Conservation (phyloP, 108 stramenopile species). For the Stephanodiscus minutulus region DNA sequence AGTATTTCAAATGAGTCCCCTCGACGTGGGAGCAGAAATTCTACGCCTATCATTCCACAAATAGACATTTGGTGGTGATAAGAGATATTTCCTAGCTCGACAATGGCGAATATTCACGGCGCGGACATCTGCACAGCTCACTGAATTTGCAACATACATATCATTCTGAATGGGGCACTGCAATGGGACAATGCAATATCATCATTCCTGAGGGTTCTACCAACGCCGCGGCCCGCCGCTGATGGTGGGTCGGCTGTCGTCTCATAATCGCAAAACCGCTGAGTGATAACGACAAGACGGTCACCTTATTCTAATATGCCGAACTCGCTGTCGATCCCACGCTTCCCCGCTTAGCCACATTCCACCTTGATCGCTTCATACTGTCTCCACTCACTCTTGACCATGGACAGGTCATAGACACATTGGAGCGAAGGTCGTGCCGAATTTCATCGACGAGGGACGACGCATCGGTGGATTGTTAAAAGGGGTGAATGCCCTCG, state of each 20-base stretch:
- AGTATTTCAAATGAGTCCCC: too few relatives aligned
- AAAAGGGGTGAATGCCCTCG: conserved; percentile 30
- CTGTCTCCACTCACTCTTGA: conserved; percentile 46
- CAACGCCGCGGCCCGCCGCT: too few relatives aligned
- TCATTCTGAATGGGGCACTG: too few relatives aligned
- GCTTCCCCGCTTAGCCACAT: conserved; percentile 43
- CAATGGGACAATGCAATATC: too few relatives aligned
- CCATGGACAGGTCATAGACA: conserved; percentile 38
- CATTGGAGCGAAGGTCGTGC: conserved; percentile 28
- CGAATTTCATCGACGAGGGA: conserved; percentile 38
- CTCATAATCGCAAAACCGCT: conserved; percentile 30
- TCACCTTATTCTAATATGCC: conserved; percentile 17
- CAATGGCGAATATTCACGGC: too few relatives aligned
- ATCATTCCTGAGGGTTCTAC: too few relatives aligned
- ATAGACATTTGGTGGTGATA: background rate
- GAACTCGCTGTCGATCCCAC: conserved; percentile 20
- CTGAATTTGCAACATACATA: too few relatives aligned
- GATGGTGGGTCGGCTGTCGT: conserved; percentile 42
- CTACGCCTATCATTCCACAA: too few relatives aligned
- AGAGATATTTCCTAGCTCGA: too few relatives aligned
- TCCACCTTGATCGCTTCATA: conserved; percentile 45
- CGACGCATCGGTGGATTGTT: conserved; percentile 41
- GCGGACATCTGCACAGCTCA: too few relatives aligned
- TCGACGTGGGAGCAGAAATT: too few relatives aligned
- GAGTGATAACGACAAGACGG: conserved; percentile 21